Percentiles rank a stretch among this genome's conserved stretches.
These are phyloP conservation scores for Melanogaster broomeanus DNA, from an alignment of 768 basidiomycete genomes.

Conservation along the genomic window DNA sequence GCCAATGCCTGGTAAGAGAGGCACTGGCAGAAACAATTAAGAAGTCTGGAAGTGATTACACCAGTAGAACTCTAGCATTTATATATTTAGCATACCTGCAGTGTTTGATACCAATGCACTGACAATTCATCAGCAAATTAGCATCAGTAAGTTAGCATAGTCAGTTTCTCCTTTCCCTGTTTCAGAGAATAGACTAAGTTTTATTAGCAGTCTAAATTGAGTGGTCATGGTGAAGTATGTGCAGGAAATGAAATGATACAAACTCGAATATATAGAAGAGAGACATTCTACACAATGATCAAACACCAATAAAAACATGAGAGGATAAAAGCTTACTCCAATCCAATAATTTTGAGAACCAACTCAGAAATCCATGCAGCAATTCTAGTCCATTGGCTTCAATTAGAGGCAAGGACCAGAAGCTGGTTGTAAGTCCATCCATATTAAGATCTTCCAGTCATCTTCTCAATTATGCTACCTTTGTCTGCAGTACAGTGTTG, in stretches of 20 bases:
- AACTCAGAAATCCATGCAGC: conserved; percentile 75
- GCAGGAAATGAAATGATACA: not conserved
- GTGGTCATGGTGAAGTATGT: conserved; percentile 12
- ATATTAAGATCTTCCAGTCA: conserved; percentile 69
- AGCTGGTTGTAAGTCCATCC: conserved; percentile 72
- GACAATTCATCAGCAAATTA: too few relatives aligned
- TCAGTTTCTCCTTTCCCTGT: too few relatives aligned
- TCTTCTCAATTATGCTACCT: conserved; percentile 41
- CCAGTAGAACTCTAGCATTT: too few relatives aligned
- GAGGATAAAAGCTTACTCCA: conserved; percentile 20
- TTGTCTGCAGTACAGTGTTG: conserved; percentile 69
- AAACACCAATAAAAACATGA: not conserved
- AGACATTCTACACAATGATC: conserved; percentile 17
- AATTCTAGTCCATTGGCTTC: conserved; percentile 60
- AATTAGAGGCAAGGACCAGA: conserved; percentile 66
- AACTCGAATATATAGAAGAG: conserved; percentile 13
- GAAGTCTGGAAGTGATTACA: too few relatives aligned
- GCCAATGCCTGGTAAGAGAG: too few relatives aligned
- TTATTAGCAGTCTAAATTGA: conserved; percentile 10
- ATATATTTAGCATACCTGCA: too few relatives aligned
- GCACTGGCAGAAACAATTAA: too few relatives aligned
- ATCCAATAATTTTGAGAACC: conserved; percentile 51
- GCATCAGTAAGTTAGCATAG: too few relatives aligned
- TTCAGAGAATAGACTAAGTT: not conserved
- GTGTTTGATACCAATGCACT: too few relatives aligned